Base-by-base conservation (phyloP, 1,139 yeast species). In the Hemisphaericaspora lyxosophila region DNA sequence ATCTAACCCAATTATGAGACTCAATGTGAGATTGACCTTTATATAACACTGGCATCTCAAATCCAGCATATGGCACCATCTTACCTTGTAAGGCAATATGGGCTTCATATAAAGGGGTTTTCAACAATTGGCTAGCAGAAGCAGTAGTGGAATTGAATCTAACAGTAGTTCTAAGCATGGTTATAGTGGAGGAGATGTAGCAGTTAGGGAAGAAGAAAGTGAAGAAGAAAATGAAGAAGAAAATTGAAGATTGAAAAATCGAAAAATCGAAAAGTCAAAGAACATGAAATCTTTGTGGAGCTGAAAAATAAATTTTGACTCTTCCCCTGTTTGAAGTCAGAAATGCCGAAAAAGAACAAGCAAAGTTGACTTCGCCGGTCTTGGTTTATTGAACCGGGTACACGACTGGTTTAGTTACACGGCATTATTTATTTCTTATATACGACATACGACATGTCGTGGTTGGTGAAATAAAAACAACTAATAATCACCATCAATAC, bases 21-120 rank as follows among this genome's bases (percentile, higher is more conserved):
- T 89, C 95, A 34, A 88, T 81, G 60, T 90, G 97, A 4, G 88
- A 65, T 62, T 87, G 96, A 15, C 73, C 81, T 49, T 79, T 75
- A 68, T 90, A 92, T 34, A 88, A 65, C 9, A 92, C 90, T 2
- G 98, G 98, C 97, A 92, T 90, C 36, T 83, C 79, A 57, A 78
- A 92, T 13, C 97, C 97, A 19, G 97, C 97, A 63, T 87, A 92
- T 30, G 92, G 95, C 3, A 89, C 97, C 84, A 92, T 83, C 45
- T 86, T 89, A 11, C 90, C 98, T 5, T 90, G 92, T 35, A 80
- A 69, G 43, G 78, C 76, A 26, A 84, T 67, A 58, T 92, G 97
- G 28, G 89, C 73, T 45, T 84, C 89, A 57, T 84, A 78, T 35
- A 92, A 73, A 4, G 97, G 95, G 1, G 98, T 92, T 54, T 78